Base-by-base conservation (phyloP, 2,329 filamentous ascomycete genomes). In the Colletotrichum tofieldiae region DNA sequence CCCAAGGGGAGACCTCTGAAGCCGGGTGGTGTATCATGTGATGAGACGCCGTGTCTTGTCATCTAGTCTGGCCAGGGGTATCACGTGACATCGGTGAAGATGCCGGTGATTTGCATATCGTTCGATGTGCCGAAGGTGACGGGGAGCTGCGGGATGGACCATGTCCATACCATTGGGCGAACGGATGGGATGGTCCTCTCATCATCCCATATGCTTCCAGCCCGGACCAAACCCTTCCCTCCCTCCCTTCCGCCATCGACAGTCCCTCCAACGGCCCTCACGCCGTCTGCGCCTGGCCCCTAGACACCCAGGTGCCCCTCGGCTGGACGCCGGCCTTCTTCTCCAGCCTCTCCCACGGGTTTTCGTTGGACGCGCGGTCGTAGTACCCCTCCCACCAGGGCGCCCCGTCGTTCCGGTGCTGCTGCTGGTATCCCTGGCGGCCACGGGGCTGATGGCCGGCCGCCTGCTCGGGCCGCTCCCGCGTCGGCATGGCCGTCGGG, bases 301-400 rank as follows among this genome's bases (percentile, higher is more conserved):
- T 63, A 7, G 66, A 16, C 3, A 87, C 73, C 89, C 88, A 91
- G 0, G 75, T 77, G 2, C 86, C 88, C 18, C 78, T 78, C 1
- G 86, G 72, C 49, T 81, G 75, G 58, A 91, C 74, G 0, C 86
- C 85, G 32, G 79, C 79, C 8, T 79, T 75, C 75, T 82, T 81
- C 79, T 92, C 90, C 26, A 92, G 80, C 11, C 78, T 80, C 62
- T 86, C 88, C 93, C 93, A 95, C 0, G 93, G 93, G 78, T 95
- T 94, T 78, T 91, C 86, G 76, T 94, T 90, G 73, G 92, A 93
- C 70, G 85, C 87, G 0, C 89, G 88, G 71, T 93, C 88, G 79
- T 94, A 95, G 79, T 93, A 94, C 45, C 86, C 90, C 49, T 87
- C 82, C 80, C 92, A 93, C 84, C 92, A 93, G 1, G 81, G 82